Evolutionary conservation across 768 basidiomycete genomes (phyloP).

Genomic region (Filobasidium wieringae): DNA sequence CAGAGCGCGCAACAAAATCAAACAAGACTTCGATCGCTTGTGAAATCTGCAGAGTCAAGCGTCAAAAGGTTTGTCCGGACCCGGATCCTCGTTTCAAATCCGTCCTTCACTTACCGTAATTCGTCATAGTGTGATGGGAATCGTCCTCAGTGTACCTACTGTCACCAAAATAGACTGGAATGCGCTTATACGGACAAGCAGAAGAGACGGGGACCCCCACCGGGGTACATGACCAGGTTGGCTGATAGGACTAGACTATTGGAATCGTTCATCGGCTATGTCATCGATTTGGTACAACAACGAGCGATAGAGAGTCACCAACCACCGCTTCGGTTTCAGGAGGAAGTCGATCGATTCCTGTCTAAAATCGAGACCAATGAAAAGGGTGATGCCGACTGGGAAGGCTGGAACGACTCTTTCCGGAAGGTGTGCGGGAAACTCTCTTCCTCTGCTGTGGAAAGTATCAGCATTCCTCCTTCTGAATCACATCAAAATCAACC

Average conservation of each 20-base stretch:
- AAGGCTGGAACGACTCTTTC: not conserved
- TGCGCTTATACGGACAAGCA: not conserved
- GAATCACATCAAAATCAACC: not conserved
- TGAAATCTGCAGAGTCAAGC: too few species aligned
- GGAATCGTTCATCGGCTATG: constrained; percentile 1
- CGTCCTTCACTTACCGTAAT: not conserved
- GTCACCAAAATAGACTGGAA: not conserved
- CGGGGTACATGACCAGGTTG: constrained; percentile 1
- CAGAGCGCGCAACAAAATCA: too few species aligned
- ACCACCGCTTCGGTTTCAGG: not conserved
- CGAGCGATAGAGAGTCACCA: not conserved
- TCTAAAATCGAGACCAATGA: not conserved
- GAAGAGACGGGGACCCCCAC: constrained; percentile 4
- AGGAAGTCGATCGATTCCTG: not conserved
- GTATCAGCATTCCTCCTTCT: not conserved
- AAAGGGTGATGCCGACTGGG: not conserved
- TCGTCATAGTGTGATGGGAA: constrained; percentile 1
- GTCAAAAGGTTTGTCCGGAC: too few species aligned
- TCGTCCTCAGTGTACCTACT: not conserved
- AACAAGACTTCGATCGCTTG: too few species aligned
- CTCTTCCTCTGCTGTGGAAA: not conserved
- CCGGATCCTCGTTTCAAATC: too few species aligned
- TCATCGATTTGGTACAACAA: too few species aligned
- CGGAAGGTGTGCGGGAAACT: not conserved
- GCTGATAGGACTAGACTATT: not conserved